Evolutionary conservation across 257 asterid species (phyloP).

Genomic region (Solanum corneliomulleri): DNA sequence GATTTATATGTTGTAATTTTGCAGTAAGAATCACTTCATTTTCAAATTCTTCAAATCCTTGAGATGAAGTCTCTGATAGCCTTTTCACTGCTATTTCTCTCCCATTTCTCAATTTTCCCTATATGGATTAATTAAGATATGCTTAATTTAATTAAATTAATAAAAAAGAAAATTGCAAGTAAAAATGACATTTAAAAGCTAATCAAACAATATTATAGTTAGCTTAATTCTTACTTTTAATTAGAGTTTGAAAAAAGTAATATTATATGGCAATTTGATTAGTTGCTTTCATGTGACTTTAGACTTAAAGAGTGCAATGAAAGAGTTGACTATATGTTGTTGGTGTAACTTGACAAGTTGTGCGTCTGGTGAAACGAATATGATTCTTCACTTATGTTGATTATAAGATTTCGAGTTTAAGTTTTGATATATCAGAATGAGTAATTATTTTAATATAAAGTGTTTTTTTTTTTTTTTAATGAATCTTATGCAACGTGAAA

Average conservation of each 20-base stretch:
- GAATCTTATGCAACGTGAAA: too few species aligned
- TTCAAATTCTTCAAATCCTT: conserved; percentile 6
- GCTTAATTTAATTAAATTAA: too few species aligned
- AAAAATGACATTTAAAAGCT: neutral
- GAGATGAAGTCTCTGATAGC: neutral
- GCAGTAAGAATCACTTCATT: conserved; percentile 10
- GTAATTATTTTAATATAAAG: too few species aligned
- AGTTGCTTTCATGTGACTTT: neutral
- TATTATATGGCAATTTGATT: neutral
- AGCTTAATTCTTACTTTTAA: neutral
- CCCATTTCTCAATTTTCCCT: neutral
- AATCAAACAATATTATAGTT: neutral
- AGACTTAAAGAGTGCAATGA: neutral
- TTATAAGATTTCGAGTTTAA: too few species aligned
- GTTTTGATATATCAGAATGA: too few species aligned
- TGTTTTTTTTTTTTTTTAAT: too few species aligned
- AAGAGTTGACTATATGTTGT: neutral
- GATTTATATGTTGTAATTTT: conserved; percentile 7
- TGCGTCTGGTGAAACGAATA: too few species aligned
- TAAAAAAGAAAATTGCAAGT: neutral
- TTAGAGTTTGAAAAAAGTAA: neutral
- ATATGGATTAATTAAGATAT: neutral
- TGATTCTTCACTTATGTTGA: too few species aligned
- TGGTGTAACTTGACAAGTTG: neutral
- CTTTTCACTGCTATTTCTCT: neutral